Evolutionary conservation across 108 stramenopile genomes (phyloP), one percentile per base, ranked within the genome.

Genomic region (Cyclotella kingstonii): DNA sequence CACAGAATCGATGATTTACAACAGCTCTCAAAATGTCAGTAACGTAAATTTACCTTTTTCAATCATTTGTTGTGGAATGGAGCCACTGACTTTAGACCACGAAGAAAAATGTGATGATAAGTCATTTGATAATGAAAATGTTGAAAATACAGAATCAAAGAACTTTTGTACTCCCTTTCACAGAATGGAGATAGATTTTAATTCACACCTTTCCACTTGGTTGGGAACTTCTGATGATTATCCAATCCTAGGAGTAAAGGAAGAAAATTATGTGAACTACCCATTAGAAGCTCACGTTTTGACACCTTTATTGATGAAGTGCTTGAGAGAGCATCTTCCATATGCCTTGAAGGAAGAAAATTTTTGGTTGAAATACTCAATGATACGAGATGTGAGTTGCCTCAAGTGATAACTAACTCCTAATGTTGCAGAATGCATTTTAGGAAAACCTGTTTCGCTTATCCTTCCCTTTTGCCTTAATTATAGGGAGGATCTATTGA

Each of bases 301-400:
- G 29, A 77, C 78, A 10, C 84, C 84, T 23, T 51, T 77, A 4
- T 39, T 79, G 40, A 81, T 84, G 84, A 61, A 84, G 51, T 56
- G 66, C 25, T 45, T 84, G 30, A 69, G 70, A 36, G 34, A 59
- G 3, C 66, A 59, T 31, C 28, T 68, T 3, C 66, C 57, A 1
- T 50, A 62, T 62, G 47, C 60, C 0, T 17, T 62, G 44, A 34
- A 21, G 29, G 60, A 62, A 25, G 60, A 62, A 30, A 66, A 66
- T 31, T 66, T 66, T 29, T 66, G 64, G 64, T 29, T 66, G 2
- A 66, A 57, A 41, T 66, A 66, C 18, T 39, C 35, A 14, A 36
- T 66, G 35, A 42, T 55, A 2, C 21, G 64, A 48, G 64, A 66
- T 66, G 80, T 57, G 27, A 59, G 57, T 57, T 10, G 27, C 5